phyloP scores from a whole-genome alignment of 352 stramenopile species.

The Phytophthora ramorum region DNA sequence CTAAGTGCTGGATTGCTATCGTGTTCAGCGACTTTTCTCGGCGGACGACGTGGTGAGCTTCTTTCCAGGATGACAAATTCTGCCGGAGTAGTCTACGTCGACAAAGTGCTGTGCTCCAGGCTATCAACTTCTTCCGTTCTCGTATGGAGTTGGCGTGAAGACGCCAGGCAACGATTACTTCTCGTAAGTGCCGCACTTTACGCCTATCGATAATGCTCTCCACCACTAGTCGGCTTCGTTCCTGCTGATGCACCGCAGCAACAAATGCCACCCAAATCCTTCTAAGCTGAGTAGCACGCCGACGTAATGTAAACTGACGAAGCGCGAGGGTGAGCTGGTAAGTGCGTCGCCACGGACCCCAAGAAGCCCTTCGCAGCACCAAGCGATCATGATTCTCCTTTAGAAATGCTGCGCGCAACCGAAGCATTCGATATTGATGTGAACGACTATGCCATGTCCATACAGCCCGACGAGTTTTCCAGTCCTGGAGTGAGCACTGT shows the following conservation, averaged over 20 bases:
- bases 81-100: conserved; percentile 6
- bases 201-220: conserved; percentile 15
- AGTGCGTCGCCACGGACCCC: conserved; percentile 16
- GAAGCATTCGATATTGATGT: conserved; percentile 19
- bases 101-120: conserved; percentile 7
- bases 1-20: conserved; percentile 17
- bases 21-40: conserved; percentile 3
- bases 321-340: conserved; percentile 8
- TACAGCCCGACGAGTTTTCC: conserved; percentile 26
- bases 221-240: conserved; percentile 7
- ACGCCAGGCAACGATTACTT: conserved; percentile 14
- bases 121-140: conserved; percentile 1
- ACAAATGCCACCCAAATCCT: conserved; percentile 24
- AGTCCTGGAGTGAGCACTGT: conserved; percentile 13
- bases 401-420: conserved; percentile 25
- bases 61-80: conserved; percentile 20
- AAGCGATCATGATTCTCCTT: conserved; percentile 27
- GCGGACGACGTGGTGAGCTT: conserved; percentile 1
- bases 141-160: background rate
- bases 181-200: conserved; percentile 8
- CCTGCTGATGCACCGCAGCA: conserved; percentile 14
- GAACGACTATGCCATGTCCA: conserved; percentile 33
- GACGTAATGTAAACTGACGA: conserved; percentile 8
- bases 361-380: conserved; percentile 16
- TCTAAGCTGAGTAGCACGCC: conserved; percentile 2